A percentile compares a stretch with the other conserved stretches of the same genome.
These are phyloP conservation scores for Xylaria sp. DNA, from an alignment of 2,329 filamentous ascomycete species.

Conservation along the genomic window DNA sequence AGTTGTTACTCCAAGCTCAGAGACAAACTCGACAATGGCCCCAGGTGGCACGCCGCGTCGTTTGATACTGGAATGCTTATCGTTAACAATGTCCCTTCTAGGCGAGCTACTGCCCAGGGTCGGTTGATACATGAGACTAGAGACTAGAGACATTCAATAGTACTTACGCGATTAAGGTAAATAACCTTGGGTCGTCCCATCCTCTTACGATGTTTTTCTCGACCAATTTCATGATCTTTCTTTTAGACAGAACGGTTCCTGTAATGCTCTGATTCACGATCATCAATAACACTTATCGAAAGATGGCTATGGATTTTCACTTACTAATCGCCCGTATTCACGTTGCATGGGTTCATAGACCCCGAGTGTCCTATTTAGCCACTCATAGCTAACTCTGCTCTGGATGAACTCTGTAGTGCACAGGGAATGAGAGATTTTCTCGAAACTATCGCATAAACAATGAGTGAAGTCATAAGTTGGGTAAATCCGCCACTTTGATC, in stretches of 20 bases:
- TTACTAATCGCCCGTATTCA: conserved; percentile 68
- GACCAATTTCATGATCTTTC: conserved; percentile 83
- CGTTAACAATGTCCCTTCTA: background rate
- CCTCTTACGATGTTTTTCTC: conserved; percentile 80
- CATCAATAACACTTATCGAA: background rate
- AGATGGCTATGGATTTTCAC: background rate
- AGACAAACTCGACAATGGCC: conserved; percentile 83
- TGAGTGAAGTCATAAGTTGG: conserved; percentile 95
- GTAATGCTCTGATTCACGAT: conserved; percentile 67
- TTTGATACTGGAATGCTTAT: conserved; percentile 62
- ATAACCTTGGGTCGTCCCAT: conserved; percentile 93
- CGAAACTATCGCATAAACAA: conserved; percentile 91
- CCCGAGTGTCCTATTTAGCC: conserved; percentile 78
- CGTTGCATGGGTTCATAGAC: conserved; percentile 95
- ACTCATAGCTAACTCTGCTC: conserved; percentile 89
- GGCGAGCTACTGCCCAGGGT: background rate
- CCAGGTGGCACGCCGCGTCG: conserved; percentile 88
- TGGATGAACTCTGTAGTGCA: conserved; percentile 84
- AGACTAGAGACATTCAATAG: background rate
- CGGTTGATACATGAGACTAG: background rate
- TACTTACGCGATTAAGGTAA: conserved; percentile 49
- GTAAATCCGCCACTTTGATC: conserved; percentile 89
- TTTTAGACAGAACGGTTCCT: conserved; percentile 88
- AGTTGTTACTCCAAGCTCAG: conserved; percentile 91
- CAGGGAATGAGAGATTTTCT: conserved; percentile 89